Evolutionary conservation across 2,329 filamentous ascomycete genomes (phyloP), one percentile per base, ranked within the genome.

Genomic region (Diaporthe sp.): DNA sequence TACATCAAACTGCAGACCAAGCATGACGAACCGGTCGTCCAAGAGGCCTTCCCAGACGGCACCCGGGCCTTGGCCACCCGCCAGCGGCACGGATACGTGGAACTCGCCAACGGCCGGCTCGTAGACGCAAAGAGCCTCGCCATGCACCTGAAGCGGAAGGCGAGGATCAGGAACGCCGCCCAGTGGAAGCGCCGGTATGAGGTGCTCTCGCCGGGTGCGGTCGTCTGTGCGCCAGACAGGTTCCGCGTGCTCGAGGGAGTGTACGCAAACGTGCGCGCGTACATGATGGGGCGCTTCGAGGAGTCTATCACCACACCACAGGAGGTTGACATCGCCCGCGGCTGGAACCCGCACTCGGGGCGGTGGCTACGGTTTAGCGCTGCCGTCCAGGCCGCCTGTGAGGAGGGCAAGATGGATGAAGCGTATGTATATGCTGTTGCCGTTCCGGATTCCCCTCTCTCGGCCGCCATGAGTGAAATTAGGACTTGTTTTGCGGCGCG

Each of bases 141-240:
- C 22, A 61, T 28, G 58, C 58, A 61, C 37, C n/a, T 61, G 58
- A 39, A 13, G 58, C 58, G 58, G 13, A 61, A 61, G 58, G 58
- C 58, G 17, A 61, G 58, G n/a, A 8, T 3, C 37, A 61, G 17
- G 10, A 42, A 61, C 37, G 22, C 22, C 19, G n/a, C 22, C 37
- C 58, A 61, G 58, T 39, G 58, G 58, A 15, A 61, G 13, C 22
- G 22, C 4, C 22, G 13, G 22, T 61, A 17, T 42, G 37, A 42
- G 22, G 12, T 28, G 37, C 13, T n/a, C 22, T 12, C 58, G 12
- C 37, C 37, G 1, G 51, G 51, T 37, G 13, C 58, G 12, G 58
- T 13, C 12, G 37, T 61, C 58, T 10, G 37, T 37, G 37, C 58
- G n/a, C 58, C 58, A 10, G 58, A 42, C 37, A 44, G 58, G n/a